Conservation (phyloP, 495 filamentous ascomycete species). For the Aspergillus ellipticus region DNA sequence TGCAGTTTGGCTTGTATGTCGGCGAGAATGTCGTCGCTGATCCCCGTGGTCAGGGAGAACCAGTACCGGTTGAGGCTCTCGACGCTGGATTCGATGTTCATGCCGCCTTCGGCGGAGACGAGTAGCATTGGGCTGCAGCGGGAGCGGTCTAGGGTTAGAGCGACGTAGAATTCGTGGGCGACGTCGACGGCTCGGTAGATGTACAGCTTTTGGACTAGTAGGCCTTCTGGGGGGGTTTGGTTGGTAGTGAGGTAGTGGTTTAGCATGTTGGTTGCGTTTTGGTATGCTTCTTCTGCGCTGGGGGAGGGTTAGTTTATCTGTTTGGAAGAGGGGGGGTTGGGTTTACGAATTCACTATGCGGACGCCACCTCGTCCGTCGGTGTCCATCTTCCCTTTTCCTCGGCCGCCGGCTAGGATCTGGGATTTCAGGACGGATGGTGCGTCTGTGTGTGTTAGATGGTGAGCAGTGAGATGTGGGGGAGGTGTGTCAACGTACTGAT, state of each 20-base stretch:
- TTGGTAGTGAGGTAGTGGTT: conserved; percentile 28
- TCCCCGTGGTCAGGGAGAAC: conserved; percentile 22
- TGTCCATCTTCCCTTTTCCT: conserved; percentile 29
- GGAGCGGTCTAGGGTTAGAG: conserved; percentile 33
- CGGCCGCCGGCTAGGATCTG: conserved; percentile 33
- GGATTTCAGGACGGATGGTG: conserved; percentile 29
- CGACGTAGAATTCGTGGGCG: conserved; percentile 30
- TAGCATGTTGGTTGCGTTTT: conserved; percentile 33
- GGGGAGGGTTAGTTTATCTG: not conserved
- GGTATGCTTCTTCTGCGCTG: conserved; percentile 27
- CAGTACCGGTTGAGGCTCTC: conserved; percentile 24
- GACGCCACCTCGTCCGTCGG: conserved; percentile 30
- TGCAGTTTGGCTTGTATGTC: conserved; percentile 23
- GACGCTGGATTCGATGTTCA: conserved; percentile 30
- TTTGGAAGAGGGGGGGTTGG: not conserved
- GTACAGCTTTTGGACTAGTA: conserved; percentile 32
- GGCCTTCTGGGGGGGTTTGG: conserved; percentile 27
- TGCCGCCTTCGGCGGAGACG: conserved; percentile 26
- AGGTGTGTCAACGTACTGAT: conserved; percentile 21
- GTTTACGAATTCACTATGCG: conserved; percentile 25
- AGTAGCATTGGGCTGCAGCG: conserved; percentile 25
- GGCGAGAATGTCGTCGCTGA: conserved; percentile 20
- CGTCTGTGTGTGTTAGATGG: conserved; percentile 11
- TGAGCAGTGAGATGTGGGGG: not conserved
- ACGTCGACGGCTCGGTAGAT: conserved; percentile 29